Conservation (phyloP, 2,329 filamentous ascomycete genomes). For the Metarhizium guizhouense region DNA sequence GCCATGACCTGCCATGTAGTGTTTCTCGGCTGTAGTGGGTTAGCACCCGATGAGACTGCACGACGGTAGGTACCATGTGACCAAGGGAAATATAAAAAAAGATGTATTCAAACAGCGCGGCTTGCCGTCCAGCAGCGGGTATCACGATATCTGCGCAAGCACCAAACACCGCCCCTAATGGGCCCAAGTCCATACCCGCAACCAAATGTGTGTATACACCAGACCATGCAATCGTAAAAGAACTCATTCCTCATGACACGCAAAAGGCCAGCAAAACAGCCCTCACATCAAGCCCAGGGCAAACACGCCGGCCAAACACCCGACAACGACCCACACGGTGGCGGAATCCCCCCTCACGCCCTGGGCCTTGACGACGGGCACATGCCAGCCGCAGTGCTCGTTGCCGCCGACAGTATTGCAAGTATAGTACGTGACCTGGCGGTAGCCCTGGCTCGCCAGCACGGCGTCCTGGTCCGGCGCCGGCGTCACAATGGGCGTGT, state of each 20-base stretch:
- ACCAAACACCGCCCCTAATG: no score
- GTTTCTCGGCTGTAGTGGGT: no score
- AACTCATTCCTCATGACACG: no score
- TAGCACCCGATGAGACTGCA: no score
- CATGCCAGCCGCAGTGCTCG: conserved; percentile 28
- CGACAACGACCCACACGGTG: conserved; percentile 12
- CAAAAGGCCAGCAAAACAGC: not conserved
- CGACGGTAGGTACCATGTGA: no score
- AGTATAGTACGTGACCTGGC: conserved; percentile 24
- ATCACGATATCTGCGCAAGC: no score
- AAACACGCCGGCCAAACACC: conserved; percentile 15
- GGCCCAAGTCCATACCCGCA: no score
- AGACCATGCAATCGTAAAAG: not conserved
- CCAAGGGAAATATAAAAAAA: no score
- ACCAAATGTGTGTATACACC: not conserved
- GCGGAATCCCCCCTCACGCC: conserved; percentile 13
- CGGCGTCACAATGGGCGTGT: conserved; percentile 22
- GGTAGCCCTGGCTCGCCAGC: conserved; percentile 21
- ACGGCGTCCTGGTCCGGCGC: conserved; percentile 20
- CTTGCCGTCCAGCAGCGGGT: conserved; percentile 7
- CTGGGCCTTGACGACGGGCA: conserved; percentile 21
- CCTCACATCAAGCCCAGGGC: conserved; percentile 15
- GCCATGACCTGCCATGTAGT: no score
- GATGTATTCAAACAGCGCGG: no score
- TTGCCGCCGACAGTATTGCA: conserved; percentile 20